Conservation (phyloP, 139 green algal species). For the Chlamydomonas sp. region DNA sequence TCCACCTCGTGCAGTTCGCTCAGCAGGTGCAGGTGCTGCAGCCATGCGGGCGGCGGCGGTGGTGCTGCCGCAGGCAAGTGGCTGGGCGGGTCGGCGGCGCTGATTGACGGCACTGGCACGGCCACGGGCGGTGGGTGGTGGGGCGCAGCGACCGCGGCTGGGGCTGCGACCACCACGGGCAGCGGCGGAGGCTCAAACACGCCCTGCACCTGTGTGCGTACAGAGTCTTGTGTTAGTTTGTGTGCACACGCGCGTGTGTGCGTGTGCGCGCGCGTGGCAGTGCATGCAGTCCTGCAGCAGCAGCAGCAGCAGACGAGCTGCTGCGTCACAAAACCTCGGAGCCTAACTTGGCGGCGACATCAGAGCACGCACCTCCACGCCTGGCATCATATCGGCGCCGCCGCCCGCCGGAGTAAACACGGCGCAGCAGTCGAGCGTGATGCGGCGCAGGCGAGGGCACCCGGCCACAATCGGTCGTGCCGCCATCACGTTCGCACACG, state of each 20-base stretch:
- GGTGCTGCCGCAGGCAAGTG: not conserved
- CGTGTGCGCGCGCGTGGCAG: no score
- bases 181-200: not conserved
- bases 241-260: not conserved
- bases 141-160: no score
- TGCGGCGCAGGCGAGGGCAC: not conserved
- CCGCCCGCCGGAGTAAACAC: not conserved
- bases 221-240: not conserved
- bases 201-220: not conserved
- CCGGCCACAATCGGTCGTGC: not conserved
- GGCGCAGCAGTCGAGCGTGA: not conserved
- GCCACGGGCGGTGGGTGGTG: not conserved
- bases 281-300: no score
- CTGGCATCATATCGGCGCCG: not conserved
- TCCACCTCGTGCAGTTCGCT: not conserved
- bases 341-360: not conserved
- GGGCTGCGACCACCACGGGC: not conserved
- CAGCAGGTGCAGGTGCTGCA: constrained; percentile 5
- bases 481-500: not conserved
- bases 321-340: not conserved
- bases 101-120: no score
- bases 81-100: no score
- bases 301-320: no score
- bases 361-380: not conserved
- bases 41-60: not conserved